A percentile compares a stretch with the other conserved stretches of the same genome.
These are phyloP conservation scores for Epichloe sylvatica DNA, from an alignment of 2,329 filamentous ascomycete genomes.

Conservation along the genomic window DNA sequence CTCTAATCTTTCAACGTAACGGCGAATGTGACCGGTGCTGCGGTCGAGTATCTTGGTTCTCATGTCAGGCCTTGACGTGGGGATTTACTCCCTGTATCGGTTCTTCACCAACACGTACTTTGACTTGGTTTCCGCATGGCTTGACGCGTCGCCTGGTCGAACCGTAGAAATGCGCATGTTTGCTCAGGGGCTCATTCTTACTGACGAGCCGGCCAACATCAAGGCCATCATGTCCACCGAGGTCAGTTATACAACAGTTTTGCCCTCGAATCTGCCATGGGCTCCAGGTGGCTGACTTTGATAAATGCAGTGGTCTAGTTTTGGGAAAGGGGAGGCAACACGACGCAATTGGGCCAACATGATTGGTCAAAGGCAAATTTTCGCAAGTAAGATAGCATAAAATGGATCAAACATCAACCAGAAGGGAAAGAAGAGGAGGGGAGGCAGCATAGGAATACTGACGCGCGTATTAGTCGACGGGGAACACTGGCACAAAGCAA, in stretches of 20 bases:
- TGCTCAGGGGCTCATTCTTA: not conserved
- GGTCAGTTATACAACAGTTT: not conserved
- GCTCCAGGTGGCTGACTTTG: not conserved
- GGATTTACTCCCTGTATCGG: not conserved
- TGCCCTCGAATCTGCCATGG: not conserved
- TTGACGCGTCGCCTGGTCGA: not conserved
- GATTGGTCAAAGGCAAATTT: not conserved
- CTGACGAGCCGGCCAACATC: not conserved
- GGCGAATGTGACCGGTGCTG: not conserved
- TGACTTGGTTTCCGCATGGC: not conserved
- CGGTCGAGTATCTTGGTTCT: not conserved
- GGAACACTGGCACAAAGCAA: not conserved
- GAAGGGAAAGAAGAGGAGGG: no score
- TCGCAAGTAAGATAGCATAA: not conserved
- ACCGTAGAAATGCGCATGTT: not conserved
- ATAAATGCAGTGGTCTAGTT: not conserved
- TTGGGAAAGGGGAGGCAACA: not conserved
- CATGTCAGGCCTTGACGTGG: not conserved
- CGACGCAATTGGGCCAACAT: not conserved
- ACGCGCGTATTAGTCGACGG: not conserved
- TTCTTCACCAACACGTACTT: not conserved
- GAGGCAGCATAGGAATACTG: no score
- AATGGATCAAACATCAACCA: no score
- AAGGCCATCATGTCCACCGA: not conserved
- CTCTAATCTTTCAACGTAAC: not conserved